Evolutionary conservation across 371 early-diverging fungal genomes (phyloP).

Genomic region (Saksenaea oblongispora): DNA sequence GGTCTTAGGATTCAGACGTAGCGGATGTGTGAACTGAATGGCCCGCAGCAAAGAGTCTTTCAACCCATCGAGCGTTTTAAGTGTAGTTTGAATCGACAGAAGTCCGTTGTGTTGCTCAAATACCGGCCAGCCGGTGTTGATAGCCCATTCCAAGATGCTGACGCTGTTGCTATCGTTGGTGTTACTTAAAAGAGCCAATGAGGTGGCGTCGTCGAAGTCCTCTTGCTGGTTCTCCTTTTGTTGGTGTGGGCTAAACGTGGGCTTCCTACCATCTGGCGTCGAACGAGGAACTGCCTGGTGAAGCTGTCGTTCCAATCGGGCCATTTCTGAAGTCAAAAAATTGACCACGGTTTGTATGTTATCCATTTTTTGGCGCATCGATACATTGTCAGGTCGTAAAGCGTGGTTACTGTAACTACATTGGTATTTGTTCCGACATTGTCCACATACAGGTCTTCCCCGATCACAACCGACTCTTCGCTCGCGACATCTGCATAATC

Average conservation of each 20-base stretch:
- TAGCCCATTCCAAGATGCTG: constrained; percentile 26
- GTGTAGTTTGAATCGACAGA: constrained; percentile 28
- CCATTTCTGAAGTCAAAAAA: constrained; percentile 12
- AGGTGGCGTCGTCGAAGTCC: not conserved
- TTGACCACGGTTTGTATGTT: constrained; percentile 24
- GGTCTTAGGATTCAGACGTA: not conserved
- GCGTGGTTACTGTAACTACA: constrained; percentile 34
- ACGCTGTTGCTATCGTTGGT: not conserved
- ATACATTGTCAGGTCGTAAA: constrained; percentile 22
- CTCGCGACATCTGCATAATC: constrained; percentile 31
- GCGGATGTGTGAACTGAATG: constrained; percentile 9
- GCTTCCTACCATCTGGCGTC: not conserved
- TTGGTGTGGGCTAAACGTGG: not conserved
- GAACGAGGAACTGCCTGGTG: constrained; percentile 16
- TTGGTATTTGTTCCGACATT: constrained; percentile 27
- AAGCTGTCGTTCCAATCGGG: constrained; percentile 15
- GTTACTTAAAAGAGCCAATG: not conserved
- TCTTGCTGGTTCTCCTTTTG: not conserved
- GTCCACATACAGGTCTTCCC: constrained; percentile 32
- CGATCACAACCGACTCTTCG: constrained; percentile 38
- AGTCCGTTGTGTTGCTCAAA: constrained; percentile 20
- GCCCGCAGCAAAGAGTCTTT: constrained; percentile 24
- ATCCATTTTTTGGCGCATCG: constrained; percentile 29
- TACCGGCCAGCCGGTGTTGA: constrained; percentile 28
- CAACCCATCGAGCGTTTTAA: constrained; percentile 27